Percentiles rank a stretch among this genome's conserved stretches.
phyloP scores from a whole-genome alignment of 2,329 filamentous ascomycete genomes.

The Monosporascus sp. region DNA sequence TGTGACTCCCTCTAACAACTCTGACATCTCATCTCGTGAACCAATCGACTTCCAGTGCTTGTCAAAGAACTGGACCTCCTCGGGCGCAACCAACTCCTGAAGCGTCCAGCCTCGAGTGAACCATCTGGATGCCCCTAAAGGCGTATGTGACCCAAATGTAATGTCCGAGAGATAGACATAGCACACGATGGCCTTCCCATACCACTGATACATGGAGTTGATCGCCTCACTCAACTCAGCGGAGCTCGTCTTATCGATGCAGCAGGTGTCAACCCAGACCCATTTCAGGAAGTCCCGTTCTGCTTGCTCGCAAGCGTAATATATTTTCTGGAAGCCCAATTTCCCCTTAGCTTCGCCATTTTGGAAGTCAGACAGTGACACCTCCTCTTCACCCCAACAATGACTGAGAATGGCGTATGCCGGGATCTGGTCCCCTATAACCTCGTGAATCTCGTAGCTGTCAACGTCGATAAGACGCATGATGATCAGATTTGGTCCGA shows the following conservation, averaged over 20 bases:
- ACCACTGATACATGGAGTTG: conserved; percentile 5
- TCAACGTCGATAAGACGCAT: conserved; percentile 14
- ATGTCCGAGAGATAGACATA: conserved; percentile 1
- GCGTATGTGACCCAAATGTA: too few species aligned
- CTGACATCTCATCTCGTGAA: not conserved
- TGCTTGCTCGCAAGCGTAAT: too few species aligned
- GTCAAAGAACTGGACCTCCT: too few species aligned
- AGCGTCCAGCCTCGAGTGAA: too few species aligned
- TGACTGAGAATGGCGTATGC: conserved; percentile 16
- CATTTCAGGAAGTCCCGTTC: not conserved
- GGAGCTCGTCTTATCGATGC: not conserved
- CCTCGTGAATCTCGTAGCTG: conserved; percentile 6
- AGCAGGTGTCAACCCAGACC: conserved; percentile 1
- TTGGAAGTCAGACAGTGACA: conserved; percentile 5
- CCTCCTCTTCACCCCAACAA: conserved; percentile 13
- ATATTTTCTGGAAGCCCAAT: not conserved
- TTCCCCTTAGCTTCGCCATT: not conserved
- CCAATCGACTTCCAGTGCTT: too few species aligned
- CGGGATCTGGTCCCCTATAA: conserved; percentile 5
- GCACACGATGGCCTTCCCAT: not conserved
- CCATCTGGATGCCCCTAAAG: too few species aligned
- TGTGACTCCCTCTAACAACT: not conserved
- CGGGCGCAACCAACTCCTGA: too few species aligned
- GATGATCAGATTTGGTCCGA: too few species aligned
- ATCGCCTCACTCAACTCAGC: not conserved